These are phyloP conservation scores for Trichophyton schoenleinii DNA, from an alignment of 2,329 filamentous ascomycete species.

Conservation along the genomic window DNA sequence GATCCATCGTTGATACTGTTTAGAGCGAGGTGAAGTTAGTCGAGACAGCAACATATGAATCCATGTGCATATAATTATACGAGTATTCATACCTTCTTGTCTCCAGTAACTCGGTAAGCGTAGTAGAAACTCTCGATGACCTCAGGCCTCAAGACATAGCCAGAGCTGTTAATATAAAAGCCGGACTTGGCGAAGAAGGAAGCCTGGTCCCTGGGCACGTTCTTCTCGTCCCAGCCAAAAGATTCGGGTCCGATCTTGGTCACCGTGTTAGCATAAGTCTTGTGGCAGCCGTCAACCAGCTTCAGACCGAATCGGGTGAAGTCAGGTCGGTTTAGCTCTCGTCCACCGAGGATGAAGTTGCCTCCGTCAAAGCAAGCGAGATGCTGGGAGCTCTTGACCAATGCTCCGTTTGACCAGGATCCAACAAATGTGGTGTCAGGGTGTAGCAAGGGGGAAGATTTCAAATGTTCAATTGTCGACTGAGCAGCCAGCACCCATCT, in stretches of 20 bases:
- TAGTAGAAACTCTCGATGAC: constrained; percentile 80
- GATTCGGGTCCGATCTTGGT: constrained; percentile 67
- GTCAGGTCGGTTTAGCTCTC: constrained; percentile 50
- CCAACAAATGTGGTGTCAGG: constrained; percentile 57
- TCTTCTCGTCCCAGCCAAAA: constrained; percentile 50
- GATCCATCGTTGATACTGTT: constrained; percentile 63
- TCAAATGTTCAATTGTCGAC: constrained; percentile 58
- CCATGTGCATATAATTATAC: not conserved
- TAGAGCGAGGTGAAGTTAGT: constrained; percentile 1
- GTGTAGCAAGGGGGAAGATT: constrained; percentile 52
- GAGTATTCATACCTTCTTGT: constrained; percentile 37
- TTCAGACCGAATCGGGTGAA: constrained; percentile 64
- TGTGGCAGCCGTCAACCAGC: constrained; percentile 60
- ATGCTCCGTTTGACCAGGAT: constrained; percentile 25
- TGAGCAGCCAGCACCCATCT: constrained; percentile 65
- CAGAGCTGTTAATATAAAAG: constrained; percentile 53
- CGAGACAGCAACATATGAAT: too few relatives aligned
- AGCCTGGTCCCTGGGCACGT: constrained; percentile 34
- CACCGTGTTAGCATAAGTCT: constrained; percentile 55
- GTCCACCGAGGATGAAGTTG: constrained; percentile 71
- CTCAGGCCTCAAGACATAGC: constrained; percentile 64
- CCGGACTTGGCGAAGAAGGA: constrained; percentile 55
- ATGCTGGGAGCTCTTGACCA: constrained; percentile 32
- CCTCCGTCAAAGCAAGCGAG: constrained; percentile 74
- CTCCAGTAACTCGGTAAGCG: constrained; percentile 66